Base-by-base conservation (phyloP, 768 basidiomycete genomes). In the Lyophyllum atratum region DNA sequence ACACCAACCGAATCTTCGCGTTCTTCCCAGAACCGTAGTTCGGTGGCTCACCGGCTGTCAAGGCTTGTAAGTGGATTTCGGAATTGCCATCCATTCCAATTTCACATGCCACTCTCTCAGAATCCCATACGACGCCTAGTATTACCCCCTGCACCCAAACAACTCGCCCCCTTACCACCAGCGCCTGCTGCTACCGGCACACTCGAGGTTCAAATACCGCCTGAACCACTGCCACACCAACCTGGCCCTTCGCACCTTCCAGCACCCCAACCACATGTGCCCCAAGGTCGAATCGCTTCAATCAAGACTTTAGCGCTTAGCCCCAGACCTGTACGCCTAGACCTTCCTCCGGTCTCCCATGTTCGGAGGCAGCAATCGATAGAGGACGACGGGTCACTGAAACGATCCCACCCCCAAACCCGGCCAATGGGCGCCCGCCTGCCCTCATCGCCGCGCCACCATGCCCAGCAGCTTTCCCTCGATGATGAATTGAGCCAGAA, bases 1-100 rank as follows among this genome's bases (percentile, higher is more conserved):
- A 66, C 66, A 1, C 66, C 68, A 14, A 64, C 64, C 1, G 55
- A 55, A 0, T 58, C 65, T 8, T 60, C 61, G 25, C 43, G 25
- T 24, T 15, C 28, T 19, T 60, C 63, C 11, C 40, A 47, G 22
- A 29, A 50, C 1, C 54, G 19, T 26, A 7, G 11, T 26, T 9
- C 37, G 12, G 19, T 28, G 6, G 22, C 10, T 28, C 37, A 7
- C 29, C 19, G 52, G n/a, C 11, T 29, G 14, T 43, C 53, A 1
- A 29, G 22, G 4, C 12, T 26, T 29, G 53, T 55, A 17, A 55
- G 42, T 33, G 2, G n/a, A 14, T 21, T 12, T 26, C n/a, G 24
- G 10, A 2, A 28, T 55, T n/a, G n/a, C 2, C 10, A 15, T 19
- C 22, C 17, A 5, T 14, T 17, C 14, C 14, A 49, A 2, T 22